Evolutionary conservation across 1,284 basidiomycete genomes (phyloP).

Genomic region (Agaricales sp.): DNA sequence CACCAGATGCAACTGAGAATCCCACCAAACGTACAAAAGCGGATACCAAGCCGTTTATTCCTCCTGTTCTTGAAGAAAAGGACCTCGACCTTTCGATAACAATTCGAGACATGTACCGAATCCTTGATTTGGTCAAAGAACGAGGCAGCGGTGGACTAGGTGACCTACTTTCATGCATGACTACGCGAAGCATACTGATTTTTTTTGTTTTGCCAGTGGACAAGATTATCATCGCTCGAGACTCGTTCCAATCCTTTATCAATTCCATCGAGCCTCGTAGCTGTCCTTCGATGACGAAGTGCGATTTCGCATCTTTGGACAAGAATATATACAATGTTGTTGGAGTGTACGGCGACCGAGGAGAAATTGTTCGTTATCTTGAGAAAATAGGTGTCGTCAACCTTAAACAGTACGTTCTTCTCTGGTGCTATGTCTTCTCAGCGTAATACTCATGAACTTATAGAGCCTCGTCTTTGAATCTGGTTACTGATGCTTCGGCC

Average conservation of each 20-base stretch:
- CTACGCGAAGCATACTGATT: background rate
- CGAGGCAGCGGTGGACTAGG: constrained; percentile 39
- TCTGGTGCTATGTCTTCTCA: constrained; percentile 10
- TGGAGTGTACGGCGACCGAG: constrained; percentile 45
- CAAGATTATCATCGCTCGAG: constrained; percentile 48
- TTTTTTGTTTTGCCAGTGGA: constrained; percentile 31
- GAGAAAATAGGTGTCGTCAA: constrained; percentile 22
- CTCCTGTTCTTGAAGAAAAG: background rate
- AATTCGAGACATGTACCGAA: constrained; percentile 34
- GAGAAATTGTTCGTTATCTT: constrained; percentile 36
- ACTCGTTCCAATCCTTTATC: constrained; percentile 31
- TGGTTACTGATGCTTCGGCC: constrained; percentile 11
- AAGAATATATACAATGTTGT: constrained; percentile 31
- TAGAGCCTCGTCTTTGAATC: background rate
- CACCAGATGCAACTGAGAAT: background rate
- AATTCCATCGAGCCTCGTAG: constrained; percentile 36
- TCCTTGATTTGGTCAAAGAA: constrained; percentile 43
- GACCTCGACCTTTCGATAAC: constrained; percentile 17
- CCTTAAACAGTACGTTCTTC: constrained; percentile 22
- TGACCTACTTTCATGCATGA: constrained; percentile 13
- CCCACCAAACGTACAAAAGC: background rate
- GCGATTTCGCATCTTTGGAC: constrained; percentile 42
- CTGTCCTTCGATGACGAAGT: constrained; percentile 37
- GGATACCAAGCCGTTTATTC: background rate
- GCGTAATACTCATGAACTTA: constrained; percentile 11